These are phyloP conservation scores for Penicillium sp. DNA, from an alignment of 2,329 filamentous ascomycete species.

Conservation along the genomic window DNA sequence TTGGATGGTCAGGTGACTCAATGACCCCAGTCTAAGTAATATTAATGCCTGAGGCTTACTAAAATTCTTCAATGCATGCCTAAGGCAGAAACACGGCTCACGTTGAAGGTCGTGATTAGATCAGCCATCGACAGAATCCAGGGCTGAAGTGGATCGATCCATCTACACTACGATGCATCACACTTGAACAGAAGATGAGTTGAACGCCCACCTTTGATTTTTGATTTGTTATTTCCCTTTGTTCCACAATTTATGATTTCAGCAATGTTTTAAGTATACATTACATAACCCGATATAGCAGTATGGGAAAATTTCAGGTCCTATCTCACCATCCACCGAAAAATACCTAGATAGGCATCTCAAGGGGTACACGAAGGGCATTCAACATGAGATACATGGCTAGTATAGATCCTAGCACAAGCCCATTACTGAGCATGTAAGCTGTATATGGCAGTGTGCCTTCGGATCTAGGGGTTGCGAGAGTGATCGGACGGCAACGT, in stretches of 20 bases:
- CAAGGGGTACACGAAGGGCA: background rate
- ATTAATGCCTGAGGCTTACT: conserved; percentile 5
- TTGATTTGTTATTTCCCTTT: background rate
- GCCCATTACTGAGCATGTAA: background rate
- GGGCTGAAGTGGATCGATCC: background rate
- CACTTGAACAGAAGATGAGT: background rate
- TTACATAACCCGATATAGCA: background rate
- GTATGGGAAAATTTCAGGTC: background rate
- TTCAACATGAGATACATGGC: background rate
- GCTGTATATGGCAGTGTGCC: background rate
- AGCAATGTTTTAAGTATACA: no score
- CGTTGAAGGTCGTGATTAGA: background rate
- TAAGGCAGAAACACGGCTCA: background rate
- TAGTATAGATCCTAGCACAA: background rate
- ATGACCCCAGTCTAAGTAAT: conserved; percentile 26
- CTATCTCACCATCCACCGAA: background rate
- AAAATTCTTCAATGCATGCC: background rate
- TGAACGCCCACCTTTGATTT: background rate
- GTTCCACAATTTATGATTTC: no score
- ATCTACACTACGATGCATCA: background rate
- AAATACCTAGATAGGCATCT: background rate
- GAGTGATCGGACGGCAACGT: background rate
- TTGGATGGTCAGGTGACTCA: conserved; percentile 39
- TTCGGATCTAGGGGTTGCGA: background rate
- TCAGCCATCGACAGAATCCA: background rate